These are phyloP conservation scores for Coniferiporia weirii DNA, from an alignment of 1,284 basidiomycete species.

Conservation along the genomic window DNA sequence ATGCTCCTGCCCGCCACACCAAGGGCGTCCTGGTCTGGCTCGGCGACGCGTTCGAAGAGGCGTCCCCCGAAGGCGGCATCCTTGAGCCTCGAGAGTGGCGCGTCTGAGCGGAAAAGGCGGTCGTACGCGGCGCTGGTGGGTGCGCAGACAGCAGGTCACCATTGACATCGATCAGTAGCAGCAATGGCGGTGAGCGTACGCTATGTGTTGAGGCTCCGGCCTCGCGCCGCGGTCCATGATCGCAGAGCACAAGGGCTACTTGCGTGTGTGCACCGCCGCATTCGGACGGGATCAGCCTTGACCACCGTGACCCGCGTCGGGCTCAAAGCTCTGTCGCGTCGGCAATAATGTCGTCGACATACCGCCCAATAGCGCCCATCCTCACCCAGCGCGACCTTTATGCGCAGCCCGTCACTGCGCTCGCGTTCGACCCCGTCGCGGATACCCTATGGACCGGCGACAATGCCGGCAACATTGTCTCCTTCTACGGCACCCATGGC, in stretches of 20 bases:
- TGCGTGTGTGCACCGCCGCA: not conserved
- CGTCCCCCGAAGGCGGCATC: slow-evolving; percentile 59
- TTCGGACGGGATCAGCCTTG: not conserved
- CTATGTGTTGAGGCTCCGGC: slow-evolving; percentile 8
- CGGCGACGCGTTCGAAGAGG: slow-evolving; percentile 37
- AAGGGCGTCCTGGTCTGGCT: slow-evolving; percentile 28
- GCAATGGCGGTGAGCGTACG: slow-evolving; percentile 1
- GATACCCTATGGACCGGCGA: slow-evolving; percentile 88
- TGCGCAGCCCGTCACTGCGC: slow-evolving; percentile 57
- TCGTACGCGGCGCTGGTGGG: slow-evolving; percentile 51
- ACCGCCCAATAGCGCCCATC: slow-evolving; percentile 35
- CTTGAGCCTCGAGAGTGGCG: slow-evolving; percentile 54
- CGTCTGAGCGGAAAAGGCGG: slow-evolving; percentile 51
- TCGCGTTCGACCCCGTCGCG: slow-evolving; percentile 86
- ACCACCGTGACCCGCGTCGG: not conserved
- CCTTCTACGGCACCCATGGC: slow-evolving; percentile 66
- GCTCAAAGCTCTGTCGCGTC: not conserved
- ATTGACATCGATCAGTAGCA: not conserved
- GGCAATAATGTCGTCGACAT: slow-evolving; percentile 33
- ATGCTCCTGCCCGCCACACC: slow-evolving; percentile 64
- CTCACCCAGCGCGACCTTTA: slow-evolving; percentile 34
- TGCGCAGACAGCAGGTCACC: not conserved
- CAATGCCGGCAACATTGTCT: slow-evolving; percentile 66
- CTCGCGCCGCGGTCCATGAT: slow-evolving; percentile 11
- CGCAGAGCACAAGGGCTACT: not conserved